Evolutionary conservation across 177 flowering plant species (phyloP), one percentile per base, ranked within the genome.

Genomic region (Tripterygium wilfordii): DNA sequence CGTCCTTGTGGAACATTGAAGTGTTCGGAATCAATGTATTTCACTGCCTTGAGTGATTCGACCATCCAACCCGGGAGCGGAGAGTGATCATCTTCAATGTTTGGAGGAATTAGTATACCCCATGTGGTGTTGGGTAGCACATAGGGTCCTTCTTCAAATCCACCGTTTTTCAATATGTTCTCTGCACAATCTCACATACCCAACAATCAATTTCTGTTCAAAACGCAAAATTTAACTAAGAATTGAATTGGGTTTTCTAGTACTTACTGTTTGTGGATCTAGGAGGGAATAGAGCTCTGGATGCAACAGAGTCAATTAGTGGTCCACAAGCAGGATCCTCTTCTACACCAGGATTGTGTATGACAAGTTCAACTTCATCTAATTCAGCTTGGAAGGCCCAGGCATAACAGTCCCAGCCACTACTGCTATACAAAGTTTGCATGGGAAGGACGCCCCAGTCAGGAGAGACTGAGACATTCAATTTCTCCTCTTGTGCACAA

Each of bases 311-410:
- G 47, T 84, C 96, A 10, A 85, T 53, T 4, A 85, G 67, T 1
- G 96, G 96, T 0, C 96, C 96, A 35, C 92, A 87, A 48, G 89
- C 88, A 1, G 90, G 85, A 61, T 85, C 92, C 56, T 88, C 96
- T 49, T 88, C 88, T 1, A 71, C 74, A 0, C 96, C 94, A 0
- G 84, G 82, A 31, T 88, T 88, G 52, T 80, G 90, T 5, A 86
- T 65, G 4, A 66, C 50, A 5, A 83, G 38, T 54, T 63, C 72
- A 0, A 53, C 78, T 13, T 35, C 53, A 7, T 53, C 50, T 7
- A 16, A 51, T 0, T 42, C 47, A 0, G 95, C 84, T 30, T 58
- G 56, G 49, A 77, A 86, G 0, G 78, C 91, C 83, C 83, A 85
- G 0, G 84, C 83, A 22, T 83, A 83, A 8, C 67, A 68, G 59